Evolutionary conservation across 768 basidiomycete genomes (phyloP).

Genomic region (Suillus weaverae): DNA sequence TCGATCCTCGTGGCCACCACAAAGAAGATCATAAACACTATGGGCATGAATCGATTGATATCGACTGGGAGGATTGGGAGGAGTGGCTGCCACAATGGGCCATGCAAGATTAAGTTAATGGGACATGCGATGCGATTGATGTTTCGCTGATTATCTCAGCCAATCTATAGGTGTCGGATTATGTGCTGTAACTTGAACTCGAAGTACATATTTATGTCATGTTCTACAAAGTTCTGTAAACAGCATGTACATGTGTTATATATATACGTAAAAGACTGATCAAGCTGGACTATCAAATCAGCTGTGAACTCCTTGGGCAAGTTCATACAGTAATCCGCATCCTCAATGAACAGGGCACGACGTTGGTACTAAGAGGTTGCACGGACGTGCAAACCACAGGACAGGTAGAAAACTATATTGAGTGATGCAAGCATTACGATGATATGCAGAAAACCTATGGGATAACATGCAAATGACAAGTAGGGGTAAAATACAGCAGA

Average conservation of each 20-base stretch:
- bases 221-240: neutral
- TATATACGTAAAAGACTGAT: neutral
- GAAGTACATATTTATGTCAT: neutral
- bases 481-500: slow-evolving; percentile 43
- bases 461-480: slow-evolving; percentile 37
- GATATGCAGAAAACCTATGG: slow-evolving; percentile 34
- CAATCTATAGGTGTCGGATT: neutral
- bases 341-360: neutral
- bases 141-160: neutral
- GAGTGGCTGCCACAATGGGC: slow-evolving; percentile 53
- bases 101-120: slow-evolving; percentile 27
- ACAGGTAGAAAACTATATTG: slow-evolving; percentile 21
- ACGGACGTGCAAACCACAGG: neutral
- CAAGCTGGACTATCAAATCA: neutral
- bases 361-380: neutral
- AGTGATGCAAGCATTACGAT: slow-evolving; percentile 40
- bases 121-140: neutral
- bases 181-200: neutral
- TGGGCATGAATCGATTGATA: slow-evolving; percentile 7
- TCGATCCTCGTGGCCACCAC: slow-evolving; percentile 39
- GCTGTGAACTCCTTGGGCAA: neutral
- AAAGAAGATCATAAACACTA: neutral
- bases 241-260: neutral
- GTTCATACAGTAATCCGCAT: neutral
- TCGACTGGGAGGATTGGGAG: slow-evolving; percentile 47